Evolutionary conservation across 2,329 filamentous ascomycete species (phyloP).

Genomic region (Zalaria obscura): DNA sequence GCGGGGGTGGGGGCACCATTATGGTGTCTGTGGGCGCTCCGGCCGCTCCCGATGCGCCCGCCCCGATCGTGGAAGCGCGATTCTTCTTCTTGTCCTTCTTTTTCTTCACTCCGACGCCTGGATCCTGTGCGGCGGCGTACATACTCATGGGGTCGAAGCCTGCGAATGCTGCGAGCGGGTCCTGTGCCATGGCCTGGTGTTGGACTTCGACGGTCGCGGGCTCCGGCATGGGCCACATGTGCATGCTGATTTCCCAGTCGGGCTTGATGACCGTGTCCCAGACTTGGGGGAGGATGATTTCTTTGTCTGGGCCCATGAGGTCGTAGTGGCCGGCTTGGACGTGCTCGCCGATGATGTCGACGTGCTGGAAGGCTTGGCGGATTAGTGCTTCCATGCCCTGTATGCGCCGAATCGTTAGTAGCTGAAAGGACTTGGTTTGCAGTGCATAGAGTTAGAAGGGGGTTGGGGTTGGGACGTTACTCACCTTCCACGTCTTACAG

Average conservation of each 20-base stretch:
- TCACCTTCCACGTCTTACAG: conserved; percentile 71
- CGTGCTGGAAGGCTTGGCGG: conserved; percentile 34
- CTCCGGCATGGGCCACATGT: conserved; percentile 34
- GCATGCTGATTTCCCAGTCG: conserved; percentile 34
- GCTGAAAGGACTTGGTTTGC: too few species aligned
- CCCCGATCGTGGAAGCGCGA: background rate
- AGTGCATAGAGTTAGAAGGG: too few species aligned
- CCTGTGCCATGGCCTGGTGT: background rate
- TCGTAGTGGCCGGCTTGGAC: conserved; percentile 33
- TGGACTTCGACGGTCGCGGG: background rate
- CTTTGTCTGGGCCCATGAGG: conserved; percentile 31
- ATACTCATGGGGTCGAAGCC: background rate
- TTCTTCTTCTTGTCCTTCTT: background rate
- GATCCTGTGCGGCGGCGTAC: background rate
- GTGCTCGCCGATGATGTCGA: conserved; percentile 30
- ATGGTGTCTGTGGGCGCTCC: background rate
- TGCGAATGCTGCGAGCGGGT: background rate
- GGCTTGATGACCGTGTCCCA: conserved; percentile 35
- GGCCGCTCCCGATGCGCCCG: background rate
- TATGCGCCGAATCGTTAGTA: background rate
- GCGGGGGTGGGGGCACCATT: background rate
- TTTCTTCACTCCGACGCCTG: background rate
- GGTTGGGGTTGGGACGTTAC: conserved; percentile 17
- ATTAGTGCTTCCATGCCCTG: conserved; percentile 33
- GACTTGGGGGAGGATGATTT: conserved; percentile 34